phyloP scores from a whole-genome alignment of 208 protist species.

The Trichomonas vaginalis region DNA sequence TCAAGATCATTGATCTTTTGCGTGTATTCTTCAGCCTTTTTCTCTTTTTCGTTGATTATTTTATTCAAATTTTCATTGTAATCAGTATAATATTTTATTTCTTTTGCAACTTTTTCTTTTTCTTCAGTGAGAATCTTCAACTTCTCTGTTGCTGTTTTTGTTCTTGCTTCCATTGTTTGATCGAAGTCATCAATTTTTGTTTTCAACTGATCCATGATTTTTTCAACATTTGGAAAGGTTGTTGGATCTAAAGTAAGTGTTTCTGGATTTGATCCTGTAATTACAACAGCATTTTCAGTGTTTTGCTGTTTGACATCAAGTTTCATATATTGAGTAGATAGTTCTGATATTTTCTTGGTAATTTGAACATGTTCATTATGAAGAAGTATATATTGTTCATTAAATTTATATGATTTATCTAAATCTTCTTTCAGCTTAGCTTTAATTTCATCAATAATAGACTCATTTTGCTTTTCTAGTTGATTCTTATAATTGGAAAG shows the following conservation, averaged over 20 bases:
- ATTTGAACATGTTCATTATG: neutral
- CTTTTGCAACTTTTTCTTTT: neutral
- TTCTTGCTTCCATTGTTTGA: neutral
- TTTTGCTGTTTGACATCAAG: neutral
- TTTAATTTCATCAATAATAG: neutral
- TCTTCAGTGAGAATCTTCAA: neutral
- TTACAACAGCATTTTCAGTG: neutral
- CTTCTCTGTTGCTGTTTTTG: neutral
- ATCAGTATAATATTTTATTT: neutral
- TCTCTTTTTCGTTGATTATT: neutral
- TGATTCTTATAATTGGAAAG: neutral
- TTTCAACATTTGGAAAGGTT: neutral
- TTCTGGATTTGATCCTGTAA: neutral
- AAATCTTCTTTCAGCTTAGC: neutral
- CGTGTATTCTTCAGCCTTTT: neutral
- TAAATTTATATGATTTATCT: neutral
- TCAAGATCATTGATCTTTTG: neutral
- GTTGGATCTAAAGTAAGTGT: neutral
- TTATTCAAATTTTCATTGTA: neutral
- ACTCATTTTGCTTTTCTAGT: neutral
- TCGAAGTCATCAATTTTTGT: neutral
- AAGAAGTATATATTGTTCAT: neutral
- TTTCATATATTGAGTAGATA: neutral
- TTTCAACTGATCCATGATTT: neutral
- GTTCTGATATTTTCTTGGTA: neutral